Percentiles rank a stretch among this genome's conserved stretches.
phyloP scores from a whole-genome alignment of 352 stramenopile species.

The Achlya hypogyna region DNA sequence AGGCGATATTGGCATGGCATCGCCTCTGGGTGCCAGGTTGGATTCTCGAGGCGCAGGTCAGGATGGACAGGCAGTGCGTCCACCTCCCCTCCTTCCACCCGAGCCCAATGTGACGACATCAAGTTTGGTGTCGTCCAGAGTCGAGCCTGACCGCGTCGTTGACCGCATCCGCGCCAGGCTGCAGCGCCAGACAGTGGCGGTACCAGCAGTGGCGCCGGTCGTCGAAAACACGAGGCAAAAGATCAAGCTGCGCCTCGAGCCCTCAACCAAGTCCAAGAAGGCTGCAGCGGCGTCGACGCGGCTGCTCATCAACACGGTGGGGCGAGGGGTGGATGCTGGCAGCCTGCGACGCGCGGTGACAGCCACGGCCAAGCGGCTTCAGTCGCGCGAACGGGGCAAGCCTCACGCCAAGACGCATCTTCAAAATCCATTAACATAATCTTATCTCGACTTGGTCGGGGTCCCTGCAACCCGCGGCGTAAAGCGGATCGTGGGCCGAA shows the following conservation, averaged over 20 bases:
- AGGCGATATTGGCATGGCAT: too few species aligned
- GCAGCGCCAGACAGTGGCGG: background rate
- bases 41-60: too few species aligned
- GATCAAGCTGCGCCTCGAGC: background rate
- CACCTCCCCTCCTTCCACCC: background rate
- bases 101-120: background rate
- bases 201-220: background rate
- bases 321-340: slow-evolving; percentile 3
- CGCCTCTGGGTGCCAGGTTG: too few species aligned
- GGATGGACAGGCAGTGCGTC: too few species aligned
- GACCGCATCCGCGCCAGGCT: slow-evolving; percentile 12
- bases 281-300: background rate
- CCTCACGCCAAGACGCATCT: background rate
- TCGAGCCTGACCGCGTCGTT: background rate
- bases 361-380: slow-evolving; percentile 6
- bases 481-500: slow-evolving; percentile 65
- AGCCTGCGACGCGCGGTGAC: background rate
- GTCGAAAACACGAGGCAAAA: background rate
- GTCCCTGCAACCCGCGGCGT: slow-evolving; percentile 23
- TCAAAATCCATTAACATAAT: slow-evolving; percentile 3
- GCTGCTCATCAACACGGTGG: slow-evolving; percentile 12
- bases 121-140: background rate
- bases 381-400: slow-evolving; percentile 2
- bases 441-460: background rate
- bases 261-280: background rate